Conservation (phyloP, 192 early-diverging fungal species). For the Glomus cerebriforme region DNA sequence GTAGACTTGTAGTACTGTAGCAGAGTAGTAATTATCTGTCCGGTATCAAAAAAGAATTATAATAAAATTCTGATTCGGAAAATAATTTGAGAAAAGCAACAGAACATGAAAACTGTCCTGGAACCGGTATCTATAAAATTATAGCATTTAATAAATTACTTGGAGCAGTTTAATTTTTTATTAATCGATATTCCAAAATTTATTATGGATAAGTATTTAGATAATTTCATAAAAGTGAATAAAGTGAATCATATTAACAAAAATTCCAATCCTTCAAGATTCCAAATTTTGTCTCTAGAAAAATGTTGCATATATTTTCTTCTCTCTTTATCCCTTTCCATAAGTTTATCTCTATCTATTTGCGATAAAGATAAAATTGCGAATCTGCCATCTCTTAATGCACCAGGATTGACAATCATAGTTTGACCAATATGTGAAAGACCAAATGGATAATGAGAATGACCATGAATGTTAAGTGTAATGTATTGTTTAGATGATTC, state of each 20-base stretch:
- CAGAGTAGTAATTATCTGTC: too few species aligned
- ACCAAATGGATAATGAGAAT: slow-evolving; percentile 27
- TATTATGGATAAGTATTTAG: too few species aligned
- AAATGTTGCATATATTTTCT: neutral
- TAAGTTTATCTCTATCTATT: neutral
- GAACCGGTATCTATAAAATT: too few species aligned
- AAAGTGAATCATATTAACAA: neutral
- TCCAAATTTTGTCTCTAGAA: neutral
- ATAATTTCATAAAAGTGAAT: too few species aligned
- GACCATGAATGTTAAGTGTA: slow-evolving; percentile 25
- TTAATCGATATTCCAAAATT: too few species aligned
- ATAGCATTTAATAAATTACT: too few species aligned
- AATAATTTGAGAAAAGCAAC: too few species aligned
- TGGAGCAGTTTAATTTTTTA: too few species aligned
- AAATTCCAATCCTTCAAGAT: slow-evolving; percentile 6
- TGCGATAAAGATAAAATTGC: slow-evolving; percentile 16
- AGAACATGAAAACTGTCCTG: neutral
- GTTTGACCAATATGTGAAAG: slow-evolving; percentile 29
- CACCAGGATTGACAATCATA: slow-evolving; percentile 15
- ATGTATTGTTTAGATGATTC: neutral
- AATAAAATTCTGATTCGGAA: too few species aligned
- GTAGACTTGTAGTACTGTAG: too few species aligned
- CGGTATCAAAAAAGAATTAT: too few species aligned
- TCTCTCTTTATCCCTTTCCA: neutral
- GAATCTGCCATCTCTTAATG: slow-evolving; percentile 25